Conservation (phyloP, 441 rosid genomes). For the Geranium incanum region DNA sequence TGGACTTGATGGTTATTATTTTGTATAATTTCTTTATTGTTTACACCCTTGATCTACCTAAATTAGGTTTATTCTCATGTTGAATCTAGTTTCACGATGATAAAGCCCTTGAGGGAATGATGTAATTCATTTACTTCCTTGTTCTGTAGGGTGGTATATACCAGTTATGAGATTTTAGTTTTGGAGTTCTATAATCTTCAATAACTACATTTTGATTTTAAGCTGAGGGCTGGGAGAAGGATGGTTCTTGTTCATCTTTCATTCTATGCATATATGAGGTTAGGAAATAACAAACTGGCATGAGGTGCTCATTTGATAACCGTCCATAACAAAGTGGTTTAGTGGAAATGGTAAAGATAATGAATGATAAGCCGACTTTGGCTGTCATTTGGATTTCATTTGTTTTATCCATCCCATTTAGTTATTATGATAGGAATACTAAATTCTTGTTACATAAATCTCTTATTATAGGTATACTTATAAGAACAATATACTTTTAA, state of each 20-base stretch:
- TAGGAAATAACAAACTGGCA: background rate
- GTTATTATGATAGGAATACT: background rate
- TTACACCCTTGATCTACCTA: too few relatives aligned
- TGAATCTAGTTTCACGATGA: background rate
- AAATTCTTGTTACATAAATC: background rate
- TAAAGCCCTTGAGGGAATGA: background rate
- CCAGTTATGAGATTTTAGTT: background rate
- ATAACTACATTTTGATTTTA: background rate
- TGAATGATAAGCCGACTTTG: background rate
- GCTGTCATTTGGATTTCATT: slow-evolving; percentile 1
- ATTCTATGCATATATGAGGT: background rate
- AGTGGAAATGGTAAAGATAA: background rate
- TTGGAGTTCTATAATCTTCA: background rate
- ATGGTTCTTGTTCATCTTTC: background rate
- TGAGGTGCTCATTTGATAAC: background rate
- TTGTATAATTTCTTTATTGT: background rate
- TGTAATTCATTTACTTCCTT: background rate
- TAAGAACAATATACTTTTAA: background rate
- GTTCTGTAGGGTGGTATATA: background rate
- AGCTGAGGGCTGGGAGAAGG: background rate
- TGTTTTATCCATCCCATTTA: background rate
- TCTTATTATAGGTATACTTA: background rate
- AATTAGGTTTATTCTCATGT: background rate
- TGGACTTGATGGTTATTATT: background rate
- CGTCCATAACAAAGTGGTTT: background rate